phyloP scores from a whole-genome alignment of 1,284 basidiomycete species.

The Mycosarcoma maydis region DNA sequence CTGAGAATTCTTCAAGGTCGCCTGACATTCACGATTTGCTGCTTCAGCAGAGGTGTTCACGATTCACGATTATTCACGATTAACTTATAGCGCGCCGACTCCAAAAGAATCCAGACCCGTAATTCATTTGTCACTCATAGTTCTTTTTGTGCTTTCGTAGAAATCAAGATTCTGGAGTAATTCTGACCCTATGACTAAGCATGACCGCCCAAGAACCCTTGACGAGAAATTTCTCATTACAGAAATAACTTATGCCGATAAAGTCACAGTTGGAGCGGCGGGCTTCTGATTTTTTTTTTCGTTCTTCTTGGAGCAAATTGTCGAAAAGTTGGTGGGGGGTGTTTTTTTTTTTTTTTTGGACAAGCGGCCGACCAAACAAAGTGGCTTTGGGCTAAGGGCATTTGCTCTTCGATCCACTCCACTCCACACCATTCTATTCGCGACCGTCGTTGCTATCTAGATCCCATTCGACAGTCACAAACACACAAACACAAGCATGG shows the following conservation, averaged over 20 bases:
- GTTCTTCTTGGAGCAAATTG: not conserved
- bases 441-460: not conserved
- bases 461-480: not conserved
- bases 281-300: not conserved
- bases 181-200: slow-evolving; percentile 18
- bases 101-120: too few relatives aligned
- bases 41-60: too few relatives aligned
- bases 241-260: too few relatives aligned
- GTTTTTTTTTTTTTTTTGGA: too few relatives aligned
- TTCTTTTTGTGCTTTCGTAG: not conserved
- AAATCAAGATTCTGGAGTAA: not conserved
- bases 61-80: too few relatives aligned
- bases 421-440: not conserved
- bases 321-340: too few relatives aligned
- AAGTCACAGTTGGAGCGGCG: too few relatives aligned
- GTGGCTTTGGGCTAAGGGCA: not conserved
- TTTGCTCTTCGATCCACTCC: not conserved
- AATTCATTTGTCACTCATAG: too few relatives aligned
- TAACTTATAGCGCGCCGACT: too few relatives aligned
- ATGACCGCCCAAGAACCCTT: slow-evolving; percentile 8
- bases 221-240: slow-evolving; percentile 20
- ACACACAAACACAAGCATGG: slow-evolving; percentile 24
- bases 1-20: too few relatives aligned
- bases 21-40: too few relatives aligned
- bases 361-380: not conserved